Conservation (phyloP, 2,329 filamentous ascomycete genomes). For the Penicillium sp. region DNA sequence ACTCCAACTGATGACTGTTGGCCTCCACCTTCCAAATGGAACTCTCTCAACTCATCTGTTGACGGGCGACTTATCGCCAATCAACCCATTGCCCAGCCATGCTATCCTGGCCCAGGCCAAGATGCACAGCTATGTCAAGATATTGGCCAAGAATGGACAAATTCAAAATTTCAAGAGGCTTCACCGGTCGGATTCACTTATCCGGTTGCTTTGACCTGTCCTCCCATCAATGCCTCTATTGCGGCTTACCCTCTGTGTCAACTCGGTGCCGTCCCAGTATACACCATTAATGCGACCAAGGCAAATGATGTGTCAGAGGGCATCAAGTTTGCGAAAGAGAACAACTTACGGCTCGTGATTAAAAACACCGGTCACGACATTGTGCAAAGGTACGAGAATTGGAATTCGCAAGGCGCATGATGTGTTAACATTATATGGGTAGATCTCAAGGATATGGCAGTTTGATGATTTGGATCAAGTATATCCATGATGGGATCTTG, state of each 20-base stretch:
- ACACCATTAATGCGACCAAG: constrained; percentile 23
- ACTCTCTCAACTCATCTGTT: constrained; percentile 32
- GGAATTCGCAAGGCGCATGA: neutral
- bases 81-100: constrained; percentile 24
- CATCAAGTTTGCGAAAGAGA: neutral
- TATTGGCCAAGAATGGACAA: constrained; percentile 19
- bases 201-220: constrained; percentile 27
- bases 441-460: constrained; percentile 3
- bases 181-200: constrained; percentile 29
- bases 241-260: constrained; percentile 23
- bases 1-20: constrained; percentile 20
- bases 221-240: constrained; percentile 22
- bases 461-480: neutral
- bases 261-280: constrained; percentile 27
- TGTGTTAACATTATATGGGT: neutral
- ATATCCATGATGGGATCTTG: neutral
- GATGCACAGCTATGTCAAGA: constrained; percentile 1
- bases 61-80: constrained; percentile 29
- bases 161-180: constrained; percentile 27
- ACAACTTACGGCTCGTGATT: neutral
- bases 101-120: constrained; percentile 16
- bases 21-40: constrained; percentile 31
- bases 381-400: neutral
- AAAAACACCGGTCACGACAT: neutral
- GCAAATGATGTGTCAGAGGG: neutral